Percentiles rank a stretch among this genome's conserved stretches.
phyloP scores from a whole-genome alignment of 371 early-diverging fungal species.

The Mortierella sp. region DNA sequence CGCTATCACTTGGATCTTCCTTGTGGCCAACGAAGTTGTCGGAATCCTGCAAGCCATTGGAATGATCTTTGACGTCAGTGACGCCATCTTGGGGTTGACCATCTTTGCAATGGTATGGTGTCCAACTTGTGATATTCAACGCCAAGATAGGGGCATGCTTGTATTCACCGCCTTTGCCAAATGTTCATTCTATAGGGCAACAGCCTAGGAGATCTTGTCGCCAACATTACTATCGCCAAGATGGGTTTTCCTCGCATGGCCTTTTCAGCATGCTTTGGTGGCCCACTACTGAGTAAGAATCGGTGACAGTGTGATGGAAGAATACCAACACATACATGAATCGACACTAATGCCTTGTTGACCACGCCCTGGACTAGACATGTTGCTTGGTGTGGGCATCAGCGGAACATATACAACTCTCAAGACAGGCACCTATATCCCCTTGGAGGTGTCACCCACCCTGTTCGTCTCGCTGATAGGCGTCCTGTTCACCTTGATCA shows the following conservation, averaged over 20 bases:
- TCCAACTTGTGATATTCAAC: too few relatives aligned
- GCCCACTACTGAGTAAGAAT: slow-evolving; percentile 80
- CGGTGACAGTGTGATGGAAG: too few relatives aligned
- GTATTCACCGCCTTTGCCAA: too few relatives aligned
- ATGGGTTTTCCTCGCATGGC: slow-evolving; percentile 92
- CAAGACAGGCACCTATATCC: slow-evolving; percentile 60
- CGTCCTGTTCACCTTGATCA: slow-evolving; percentile 61
- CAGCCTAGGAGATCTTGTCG: slow-evolving; percentile 85
- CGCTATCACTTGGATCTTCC: slow-evolving; percentile 82
- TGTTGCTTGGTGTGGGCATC: slow-evolving; percentile 82
- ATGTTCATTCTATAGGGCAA: slow-evolving; percentile 68
- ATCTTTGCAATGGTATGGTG: slow-evolving; percentile 78
- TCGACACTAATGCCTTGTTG: too few relatives aligned
- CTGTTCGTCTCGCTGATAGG: slow-evolving; percentile 70
- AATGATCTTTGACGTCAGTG: slow-evolving; percentile 77
- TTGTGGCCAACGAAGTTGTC: slow-evolving; percentile 88
- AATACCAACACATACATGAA: too few relatives aligned
- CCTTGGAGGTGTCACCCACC: slow-evolving; percentile 64
- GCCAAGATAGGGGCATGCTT: too few relatives aligned
- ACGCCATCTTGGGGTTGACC: slow-evolving; percentile 85
- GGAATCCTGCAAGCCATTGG: slow-evolving; percentile 82
- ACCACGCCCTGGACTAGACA: too few relatives aligned
- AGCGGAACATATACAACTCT: slow-evolving; percentile 72
- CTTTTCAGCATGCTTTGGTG: slow-evolving; percentile 87
- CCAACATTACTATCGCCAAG: slow-evolving; percentile 84